These are phyloP conservation scores for Nicotiana benthamiana DNA, from an alignment of 257 asterid species.

Conservation along the genomic window DNA sequence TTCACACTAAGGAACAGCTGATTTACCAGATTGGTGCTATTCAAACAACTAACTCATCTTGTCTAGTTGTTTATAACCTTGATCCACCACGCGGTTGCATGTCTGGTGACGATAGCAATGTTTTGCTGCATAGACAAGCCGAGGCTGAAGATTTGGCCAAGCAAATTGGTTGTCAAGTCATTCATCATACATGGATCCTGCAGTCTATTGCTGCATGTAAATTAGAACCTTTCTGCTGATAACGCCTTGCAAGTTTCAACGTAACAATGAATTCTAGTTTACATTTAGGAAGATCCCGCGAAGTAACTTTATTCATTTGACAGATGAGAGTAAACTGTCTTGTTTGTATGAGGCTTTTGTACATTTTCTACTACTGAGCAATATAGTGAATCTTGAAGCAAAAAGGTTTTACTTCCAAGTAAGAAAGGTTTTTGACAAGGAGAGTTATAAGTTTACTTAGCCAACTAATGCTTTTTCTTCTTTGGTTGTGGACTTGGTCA, in stretches of 20 bases:
- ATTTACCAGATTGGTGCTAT: slow-evolving; percentile 2
- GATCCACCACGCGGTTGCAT: slow-evolving; percentile 32
- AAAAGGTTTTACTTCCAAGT: background rate
- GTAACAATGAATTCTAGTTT: too few relatives aligned
- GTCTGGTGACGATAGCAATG: slow-evolving; percentile 27
- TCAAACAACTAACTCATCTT: slow-evolving; percentile 11
- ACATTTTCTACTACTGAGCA: background rate
- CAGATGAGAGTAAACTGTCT: background rate
- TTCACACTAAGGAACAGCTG: slow-evolving; percentile 35
- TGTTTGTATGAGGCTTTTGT: background rate
- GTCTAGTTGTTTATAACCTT: slow-evolving; percentile 41
- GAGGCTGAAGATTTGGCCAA: slow-evolving; percentile 44
- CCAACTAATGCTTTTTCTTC: too few relatives aligned
- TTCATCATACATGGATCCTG: slow-evolving; percentile 84
- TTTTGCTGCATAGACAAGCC: slow-evolving; percentile 21
- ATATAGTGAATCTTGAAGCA: background rate
- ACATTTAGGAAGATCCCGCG: background rate
- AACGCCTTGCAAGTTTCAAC: too few relatives aligned
- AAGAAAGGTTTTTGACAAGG: too few relatives aligned
- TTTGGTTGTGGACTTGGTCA: too few relatives aligned
- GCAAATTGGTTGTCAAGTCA: slow-evolving; percentile 24
- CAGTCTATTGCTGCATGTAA: slow-evolving; percentile 72
- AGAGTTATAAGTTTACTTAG: too few relatives aligned
- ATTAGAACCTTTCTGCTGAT: slow-evolving; percentile 23
- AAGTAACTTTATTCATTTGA: background rate